phyloP scores from a whole-genome alignment of 2,329 filamentous ascomycete species.

The Fusarium nurragi region DNA sequence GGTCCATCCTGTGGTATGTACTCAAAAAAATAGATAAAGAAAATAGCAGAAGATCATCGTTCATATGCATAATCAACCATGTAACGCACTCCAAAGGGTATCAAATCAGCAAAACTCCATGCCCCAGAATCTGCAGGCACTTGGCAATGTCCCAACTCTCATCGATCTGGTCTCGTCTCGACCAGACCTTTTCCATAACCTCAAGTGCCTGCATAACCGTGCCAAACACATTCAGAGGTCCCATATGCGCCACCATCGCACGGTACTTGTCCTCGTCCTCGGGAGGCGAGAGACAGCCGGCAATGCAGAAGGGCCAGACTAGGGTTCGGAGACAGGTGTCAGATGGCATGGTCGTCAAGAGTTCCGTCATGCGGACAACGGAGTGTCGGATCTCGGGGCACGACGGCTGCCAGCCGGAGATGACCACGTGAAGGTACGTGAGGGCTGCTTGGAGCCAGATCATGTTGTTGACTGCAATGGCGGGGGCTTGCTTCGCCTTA shows the following conservation, averaged over 20 bases:
- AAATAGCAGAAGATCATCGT: background rate
- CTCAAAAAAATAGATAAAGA: background rate
- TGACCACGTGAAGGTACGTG: constrained; percentile 59
- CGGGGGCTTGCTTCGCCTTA: constrained; percentile 35
- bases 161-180: constrained; percentile 50
- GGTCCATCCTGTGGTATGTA: background rate
- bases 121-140: constrained; percentile 54
- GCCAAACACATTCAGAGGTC: constrained; percentile 57
- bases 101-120: constrained; percentile 53
- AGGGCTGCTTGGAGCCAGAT: constrained; percentile 61
- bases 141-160: constrained; percentile 56
- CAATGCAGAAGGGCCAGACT: constrained; percentile 55
- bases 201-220: constrained; percentile 55
- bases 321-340: constrained; percentile 49
- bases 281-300: constrained; percentile 52
- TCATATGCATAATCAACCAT: background rate
- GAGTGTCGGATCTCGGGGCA: constrained; percentile 52
- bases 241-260: constrained; percentile 53
- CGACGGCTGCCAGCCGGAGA: constrained; percentile 61
- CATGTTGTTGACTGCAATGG: constrained; percentile 46
- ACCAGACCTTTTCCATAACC: constrained; percentile 60
- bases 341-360: constrained; percentile 48
- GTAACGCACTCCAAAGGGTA: constrained; percentile 31
- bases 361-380: constrained; percentile 48
- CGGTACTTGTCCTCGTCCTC: constrained; percentile 56